phyloP scores from a whole-genome alignment of 2,329 filamentous ascomycete species.

The Aschersonia sp. region DNA sequence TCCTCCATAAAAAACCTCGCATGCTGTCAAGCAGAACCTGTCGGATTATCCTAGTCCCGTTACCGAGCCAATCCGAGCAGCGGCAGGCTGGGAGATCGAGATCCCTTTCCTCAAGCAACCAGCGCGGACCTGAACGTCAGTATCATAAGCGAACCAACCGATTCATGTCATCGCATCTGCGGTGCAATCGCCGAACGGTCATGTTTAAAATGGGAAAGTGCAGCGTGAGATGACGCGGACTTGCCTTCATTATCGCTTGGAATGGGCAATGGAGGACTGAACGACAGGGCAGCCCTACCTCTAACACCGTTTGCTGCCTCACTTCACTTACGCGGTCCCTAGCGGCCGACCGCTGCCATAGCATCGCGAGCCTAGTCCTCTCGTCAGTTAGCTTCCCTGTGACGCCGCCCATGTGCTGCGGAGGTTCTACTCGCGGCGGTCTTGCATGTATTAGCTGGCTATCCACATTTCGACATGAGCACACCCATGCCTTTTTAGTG shows the following conservation, averaged over 20 bases:
- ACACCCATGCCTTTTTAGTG: not conserved
- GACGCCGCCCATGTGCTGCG: not conserved
- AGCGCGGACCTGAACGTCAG: not conserved
- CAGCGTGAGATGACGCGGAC: too few relatives aligned
- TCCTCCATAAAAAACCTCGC: not conserved
- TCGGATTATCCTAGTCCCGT: not conserved
- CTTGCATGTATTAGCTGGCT: not conserved
- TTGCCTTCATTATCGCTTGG: too few relatives aligned
- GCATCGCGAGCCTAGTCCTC: not conserved
- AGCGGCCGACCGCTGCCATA: not conserved
- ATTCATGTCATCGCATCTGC: not conserved
- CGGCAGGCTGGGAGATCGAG: not conserved
- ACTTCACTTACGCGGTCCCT: too few relatives aligned
- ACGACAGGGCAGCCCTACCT: not conserved
- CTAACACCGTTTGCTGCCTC: too few relatives aligned
- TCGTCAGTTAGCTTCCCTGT: too few relatives aligned
- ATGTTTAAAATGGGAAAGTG: too few relatives aligned
- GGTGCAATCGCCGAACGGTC: too few relatives aligned
- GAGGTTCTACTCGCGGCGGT: not conserved
- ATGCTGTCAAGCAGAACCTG: not conserved
- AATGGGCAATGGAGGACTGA: not conserved
- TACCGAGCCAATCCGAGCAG: not conserved
- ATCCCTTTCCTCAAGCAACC: not conserved
- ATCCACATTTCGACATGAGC: not conserved
- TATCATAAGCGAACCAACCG: not conserved